These are phyloP conservation scores for Pneumocystis canis DNA, from an alignment of 1,139 yeast genomes.

Conservation along the genomic window DNA sequence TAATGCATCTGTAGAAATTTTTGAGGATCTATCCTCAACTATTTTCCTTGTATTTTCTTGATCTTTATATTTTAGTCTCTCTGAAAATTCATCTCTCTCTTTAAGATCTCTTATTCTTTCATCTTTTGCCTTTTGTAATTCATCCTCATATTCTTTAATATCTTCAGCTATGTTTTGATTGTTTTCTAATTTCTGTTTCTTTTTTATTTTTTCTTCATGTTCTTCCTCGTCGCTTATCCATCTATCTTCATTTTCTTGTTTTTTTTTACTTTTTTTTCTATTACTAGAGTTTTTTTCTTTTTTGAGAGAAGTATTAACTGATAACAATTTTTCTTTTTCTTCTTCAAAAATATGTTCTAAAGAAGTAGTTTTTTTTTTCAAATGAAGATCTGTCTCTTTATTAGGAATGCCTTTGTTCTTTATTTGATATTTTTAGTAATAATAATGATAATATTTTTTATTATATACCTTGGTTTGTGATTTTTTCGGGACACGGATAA, in stretches of 20 bases:
- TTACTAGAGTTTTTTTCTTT: slow-evolving; percentile 4
- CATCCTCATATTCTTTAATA: slow-evolving; percentile 8
- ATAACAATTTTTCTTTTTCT: slow-evolving; percentile 5
- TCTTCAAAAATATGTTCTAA: slow-evolving; percentile 14
- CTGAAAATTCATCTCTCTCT: slow-evolving; percentile 24
- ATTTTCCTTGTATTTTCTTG: slow-evolving; percentile 8
- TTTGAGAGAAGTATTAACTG: neutral
- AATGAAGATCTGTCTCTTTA: slow-evolving; percentile 4
- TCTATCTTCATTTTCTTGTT: slow-evolving; percentile 9
- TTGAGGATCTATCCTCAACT: slow-evolving; percentile 12
- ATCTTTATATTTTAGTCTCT: slow-evolving; percentile 20
- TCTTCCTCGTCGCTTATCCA: slow-evolving; percentile 11
- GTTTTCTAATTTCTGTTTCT: neutral
- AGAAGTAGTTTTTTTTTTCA: slow-evolving; percentile 3
- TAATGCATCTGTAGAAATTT: slow-evolving; percentile 5
- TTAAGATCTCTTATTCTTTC: slow-evolving; percentile 17
- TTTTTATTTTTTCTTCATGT: slow-evolving; percentile 5
- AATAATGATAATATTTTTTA: neutral
- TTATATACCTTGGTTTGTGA: neutral
- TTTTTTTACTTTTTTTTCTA: slow-evolving; percentile 3
- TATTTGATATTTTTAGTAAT: neutral
- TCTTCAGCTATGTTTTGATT: slow-evolving; percentile 4
- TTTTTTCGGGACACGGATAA: slow-evolving; percentile 15
- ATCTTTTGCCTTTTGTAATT: slow-evolving; percentile 11
- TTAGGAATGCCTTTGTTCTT: slow-evolving; percentile 5